A percentile compares a stretch with the other conserved stretches of the same genome.
phyloP scores from a whole-genome alignment of 2,329 filamentous ascomycete species.

The Calonectria henricotiae region DNA sequence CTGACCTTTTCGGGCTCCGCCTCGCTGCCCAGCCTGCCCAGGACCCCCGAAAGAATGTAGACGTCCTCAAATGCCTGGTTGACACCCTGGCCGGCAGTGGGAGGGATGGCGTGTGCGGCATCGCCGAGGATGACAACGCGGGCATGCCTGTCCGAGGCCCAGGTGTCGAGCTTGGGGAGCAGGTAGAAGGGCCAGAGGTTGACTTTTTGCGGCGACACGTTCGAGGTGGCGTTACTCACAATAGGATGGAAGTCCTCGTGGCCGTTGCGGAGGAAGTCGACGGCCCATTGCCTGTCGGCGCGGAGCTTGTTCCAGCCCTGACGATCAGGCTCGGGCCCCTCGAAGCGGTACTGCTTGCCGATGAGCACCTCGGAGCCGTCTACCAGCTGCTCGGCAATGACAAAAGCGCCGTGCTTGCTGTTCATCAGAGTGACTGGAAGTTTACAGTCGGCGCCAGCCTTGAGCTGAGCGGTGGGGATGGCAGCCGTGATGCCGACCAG shows the following conservation, averaged over 20 bases:
- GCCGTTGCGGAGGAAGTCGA: conserved; percentile 56
- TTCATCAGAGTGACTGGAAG: conserved; percentile 64
- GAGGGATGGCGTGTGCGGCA: conserved; percentile 67
- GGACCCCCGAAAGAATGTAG: conserved; percentile 62
- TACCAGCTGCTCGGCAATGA: conserved; percentile 66
- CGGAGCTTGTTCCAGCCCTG: conserved; percentile 62
- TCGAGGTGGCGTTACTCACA: conserved; percentile 56
- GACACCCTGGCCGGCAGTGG: conserved; percentile 64
- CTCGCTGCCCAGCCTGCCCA: conserved; percentile 44
- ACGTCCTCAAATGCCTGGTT: conserved; percentile 69
- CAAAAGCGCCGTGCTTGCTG: conserved; percentile 63
- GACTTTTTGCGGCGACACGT: conserved; percentile 55
- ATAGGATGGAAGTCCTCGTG: conserved; percentile 59
- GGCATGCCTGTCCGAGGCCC: conserved; percentile 58
- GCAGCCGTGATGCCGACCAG: conserved; percentile 61
- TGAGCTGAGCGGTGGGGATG: conserved; percentile 58
- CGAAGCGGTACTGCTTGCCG: conserved; percentile 62
- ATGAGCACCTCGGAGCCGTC: conserved; percentile 68
- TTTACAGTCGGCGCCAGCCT: conserved; percentile 56
- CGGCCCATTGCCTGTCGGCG: conserved; percentile 58
- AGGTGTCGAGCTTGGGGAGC: conserved; percentile 64
- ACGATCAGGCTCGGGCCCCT: conserved; percentile 56
- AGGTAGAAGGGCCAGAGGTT: conserved; percentile 68
- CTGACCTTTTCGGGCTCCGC: conserved; percentile 47
- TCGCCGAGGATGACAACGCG: conserved; percentile 66